Evolutionary conservation across 2,329 filamentous ascomycete species (phyloP).

Genomic region (Cercospora brassicicola): DNA sequence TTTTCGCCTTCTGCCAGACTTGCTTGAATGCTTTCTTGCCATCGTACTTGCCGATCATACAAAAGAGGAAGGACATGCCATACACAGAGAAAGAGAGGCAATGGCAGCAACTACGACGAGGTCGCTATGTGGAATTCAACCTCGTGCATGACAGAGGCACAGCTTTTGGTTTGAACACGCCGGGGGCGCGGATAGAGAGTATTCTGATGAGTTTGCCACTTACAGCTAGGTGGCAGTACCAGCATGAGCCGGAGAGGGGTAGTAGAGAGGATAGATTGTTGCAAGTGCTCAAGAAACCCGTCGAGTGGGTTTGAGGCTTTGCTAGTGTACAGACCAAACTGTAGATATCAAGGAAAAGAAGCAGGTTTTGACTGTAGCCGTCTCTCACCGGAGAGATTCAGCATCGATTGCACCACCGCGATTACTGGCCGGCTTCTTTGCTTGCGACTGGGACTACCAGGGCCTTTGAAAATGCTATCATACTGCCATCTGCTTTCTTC

Average conservation of each 20-base stretch:
- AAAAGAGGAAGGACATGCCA: slow-evolving; percentile 86
- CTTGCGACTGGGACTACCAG: neutral
- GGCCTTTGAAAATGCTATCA: neutral
- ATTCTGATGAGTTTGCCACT: slow-evolving; percentile 96
- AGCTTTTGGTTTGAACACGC: slow-evolving; percentile 88
- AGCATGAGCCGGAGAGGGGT: slow-evolving; percentile 78
- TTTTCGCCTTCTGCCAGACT: slow-evolving; percentile 86
- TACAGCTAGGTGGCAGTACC: slow-evolving; percentile 93
- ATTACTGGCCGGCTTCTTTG: neutral
- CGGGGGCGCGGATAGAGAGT: slow-evolving; percentile 87
- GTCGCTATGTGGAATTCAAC: slow-evolving; percentile 98
- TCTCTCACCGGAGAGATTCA: neutral
- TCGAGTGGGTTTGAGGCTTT: slow-evolving; percentile 57
- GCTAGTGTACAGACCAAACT: neutral
- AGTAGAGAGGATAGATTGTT: slow-evolving; percentile 78
- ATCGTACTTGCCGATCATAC: slow-evolving; percentile 84
- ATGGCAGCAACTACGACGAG: slow-evolving; percentile 92
- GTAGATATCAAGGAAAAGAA: neutral
- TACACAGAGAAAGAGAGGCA: slow-evolving; percentile 83
- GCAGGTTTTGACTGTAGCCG: neutral
- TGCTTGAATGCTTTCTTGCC: slow-evolving; percentile 85
- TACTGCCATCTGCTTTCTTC: neutral
- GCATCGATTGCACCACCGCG: neutral
- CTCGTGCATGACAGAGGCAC: slow-evolving; percentile 95
- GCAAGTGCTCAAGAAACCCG: slow-evolving; percentile 64